phyloP scores from a whole-genome alignment of 768 basidiomycete species.

The Kondoa malvinella region DNA sequence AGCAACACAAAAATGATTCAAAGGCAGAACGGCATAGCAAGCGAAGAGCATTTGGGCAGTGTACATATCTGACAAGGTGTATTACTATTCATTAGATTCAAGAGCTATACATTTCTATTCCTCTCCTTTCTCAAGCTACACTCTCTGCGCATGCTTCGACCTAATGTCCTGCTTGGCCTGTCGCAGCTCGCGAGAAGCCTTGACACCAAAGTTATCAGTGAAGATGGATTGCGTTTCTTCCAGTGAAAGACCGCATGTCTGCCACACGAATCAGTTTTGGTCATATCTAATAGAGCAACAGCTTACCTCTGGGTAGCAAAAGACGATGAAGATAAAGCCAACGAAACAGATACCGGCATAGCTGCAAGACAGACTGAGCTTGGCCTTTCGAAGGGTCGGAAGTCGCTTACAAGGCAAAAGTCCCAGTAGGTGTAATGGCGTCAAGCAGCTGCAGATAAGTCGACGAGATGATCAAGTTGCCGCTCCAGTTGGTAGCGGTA shows the following conservation, averaged over 20 bases:
- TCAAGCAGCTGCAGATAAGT: conserved; percentile 68
- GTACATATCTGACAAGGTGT: background rate
- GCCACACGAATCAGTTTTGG: no score
- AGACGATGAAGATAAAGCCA: conserved; percentile 46
- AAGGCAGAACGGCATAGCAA: no score
- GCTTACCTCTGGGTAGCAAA: conserved; percentile 63
- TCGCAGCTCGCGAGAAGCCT: conserved; percentile 19
- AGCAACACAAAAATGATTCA: no score
- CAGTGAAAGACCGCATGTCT: conserved; percentile 48
- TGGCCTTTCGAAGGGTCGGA: conserved; percentile 7
- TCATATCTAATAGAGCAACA: no score
- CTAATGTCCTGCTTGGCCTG: conserved; percentile 14
- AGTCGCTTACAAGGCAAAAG: conserved; percentile 25
- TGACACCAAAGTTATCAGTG: conserved; percentile 23
- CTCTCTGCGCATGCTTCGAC: background rate
- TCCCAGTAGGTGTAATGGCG: conserved; percentile 25
- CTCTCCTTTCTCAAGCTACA: background rate
- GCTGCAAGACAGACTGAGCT: background rate
- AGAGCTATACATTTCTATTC: background rate
- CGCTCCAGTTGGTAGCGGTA: background rate
- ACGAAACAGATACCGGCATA: conserved; percentile 18
- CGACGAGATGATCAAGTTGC: conserved; percentile 51
- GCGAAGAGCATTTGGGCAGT: conserved; percentile 54
- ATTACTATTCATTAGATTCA: background rate
- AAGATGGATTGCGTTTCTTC: conserved; percentile 31